Percentiles rank a stretch among this genome's conserved stretches.
Evolutionary conservation across 257 asterid genomes (phyloP).

Genomic region (Penstemon eatonii): DNA sequence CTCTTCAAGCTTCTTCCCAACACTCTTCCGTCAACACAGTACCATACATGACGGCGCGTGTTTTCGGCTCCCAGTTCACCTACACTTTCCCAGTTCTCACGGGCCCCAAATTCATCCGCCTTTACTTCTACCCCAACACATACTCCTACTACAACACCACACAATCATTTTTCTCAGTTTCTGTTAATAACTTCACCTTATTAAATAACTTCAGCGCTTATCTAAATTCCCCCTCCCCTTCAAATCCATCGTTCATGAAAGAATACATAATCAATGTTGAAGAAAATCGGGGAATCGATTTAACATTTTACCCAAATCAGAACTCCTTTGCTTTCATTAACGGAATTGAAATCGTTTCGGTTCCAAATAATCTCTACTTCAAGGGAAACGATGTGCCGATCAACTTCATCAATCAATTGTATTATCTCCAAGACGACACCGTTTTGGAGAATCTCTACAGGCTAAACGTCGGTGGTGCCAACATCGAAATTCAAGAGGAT

Average conservation of each 20-base stretch:
- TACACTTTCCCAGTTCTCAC: conserved; percentile 42
- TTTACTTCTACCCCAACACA: conserved; percentile 42
- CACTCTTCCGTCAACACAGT: conserved; percentile 20
- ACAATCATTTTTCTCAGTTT: conserved; percentile 35
- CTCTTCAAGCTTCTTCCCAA: conserved; percentile 20
- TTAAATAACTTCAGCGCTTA: conserved; percentile 47
- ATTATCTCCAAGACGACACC: conserved; percentile 13
- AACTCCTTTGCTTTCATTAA: conserved; percentile 54
- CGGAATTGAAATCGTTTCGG: conserved; percentile 64
- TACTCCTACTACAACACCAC: conserved; percentile 30
- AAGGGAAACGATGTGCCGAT: conserved; percentile 28
- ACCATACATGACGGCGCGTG: conserved; percentile 48
- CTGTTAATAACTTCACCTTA: conserved; percentile 41
- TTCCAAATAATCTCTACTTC: conserved; percentile 43
- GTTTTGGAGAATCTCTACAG: conserved; percentile 53
- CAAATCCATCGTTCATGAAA: background rate
- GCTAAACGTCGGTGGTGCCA: conserved; percentile 45
- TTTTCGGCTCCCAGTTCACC: conserved; percentile 41
- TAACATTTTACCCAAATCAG: conserved; percentile 35
- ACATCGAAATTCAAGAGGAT: conserved; percentile 15
- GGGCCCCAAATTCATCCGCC: conserved; percentile 59
- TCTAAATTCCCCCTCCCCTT: background rate
- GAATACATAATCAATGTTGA: conserved; percentile 40
- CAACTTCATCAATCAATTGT: background rate
- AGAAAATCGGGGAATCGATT: conserved; percentile 30